Evolutionary conservation across 805 yeast genomes (phyloP), one percentile per base, ranked within the genome.

Genomic region (Yarrowia alimentaria): DNA sequence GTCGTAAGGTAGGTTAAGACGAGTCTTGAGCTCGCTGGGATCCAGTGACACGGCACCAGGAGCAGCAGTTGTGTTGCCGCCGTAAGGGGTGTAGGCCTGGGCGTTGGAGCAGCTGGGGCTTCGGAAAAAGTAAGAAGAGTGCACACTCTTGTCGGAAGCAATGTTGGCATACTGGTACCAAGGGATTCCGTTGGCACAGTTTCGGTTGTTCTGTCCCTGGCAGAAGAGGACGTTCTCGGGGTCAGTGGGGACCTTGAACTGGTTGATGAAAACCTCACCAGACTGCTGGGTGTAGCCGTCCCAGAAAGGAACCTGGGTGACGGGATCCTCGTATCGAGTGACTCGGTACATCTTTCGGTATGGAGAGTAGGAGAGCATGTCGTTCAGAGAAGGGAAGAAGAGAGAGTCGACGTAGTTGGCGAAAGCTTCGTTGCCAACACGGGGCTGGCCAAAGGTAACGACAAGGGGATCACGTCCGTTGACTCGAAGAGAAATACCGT

Each of bases 281-380:
- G 37, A 30, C 29, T 21, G 28, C 16, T 43, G 50, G 16, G 37
- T 43, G 37, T 43, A 43, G 8, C 37, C 50, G 17, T n/a, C 50
- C 50, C 50, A 43, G 37, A 31, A 30, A 17, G 50, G 50, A n/a
- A 43, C 50, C 37, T 31, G 50, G 22, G 50, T 30, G 9, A 43
- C 50, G 37, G 37, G 35, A 21, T 43, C 50, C 13, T 24, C 37
- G 30, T 43, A 30, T 21, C 30, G 50, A 43, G 50, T 43, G 28
- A 43, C 35, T 24, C 50, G 50, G 37, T 17, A 43, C 30, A 43
- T 22, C 6, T 31, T 21, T 30, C 50, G 8, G 13, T 30, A 4
- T 2, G 50, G 28, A n/a, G 47, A 26, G 7, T 28, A 8, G 6
- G 26, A 17, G 21, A 33, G 31, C 16, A 20, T 26, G 13, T 32